A percentile compares a stretch with the other conserved stretches of the same genome.
These are phyloP conservation scores for Clonostachys rhizophaga DNA, from an alignment of 2,329 filamentous ascomycete genomes.

Conservation along the genomic window DNA sequence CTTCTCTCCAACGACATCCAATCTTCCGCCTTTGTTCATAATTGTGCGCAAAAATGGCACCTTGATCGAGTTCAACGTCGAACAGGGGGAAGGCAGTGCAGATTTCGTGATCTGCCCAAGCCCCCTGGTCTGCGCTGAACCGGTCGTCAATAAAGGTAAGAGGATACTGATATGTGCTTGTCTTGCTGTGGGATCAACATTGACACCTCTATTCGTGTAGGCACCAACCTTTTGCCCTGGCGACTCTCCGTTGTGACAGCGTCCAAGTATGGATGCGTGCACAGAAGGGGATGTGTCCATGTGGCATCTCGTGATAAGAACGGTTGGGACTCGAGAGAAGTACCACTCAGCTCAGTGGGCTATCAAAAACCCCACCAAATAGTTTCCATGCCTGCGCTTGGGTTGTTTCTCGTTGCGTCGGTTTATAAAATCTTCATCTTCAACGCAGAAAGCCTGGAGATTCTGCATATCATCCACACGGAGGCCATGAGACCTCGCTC, in stretches of 20 bases:
- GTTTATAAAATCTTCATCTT: constrained; percentile 54
- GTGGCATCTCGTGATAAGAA: constrained; percentile 30
- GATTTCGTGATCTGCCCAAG: constrained; percentile 47
- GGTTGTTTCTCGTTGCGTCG: constrained; percentile 57
- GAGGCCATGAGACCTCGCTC: constrained; percentile 54
- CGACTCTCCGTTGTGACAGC: constrained; percentile 36
- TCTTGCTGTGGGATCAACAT: too few relatives aligned
- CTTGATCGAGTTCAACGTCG: constrained; percentile 51
- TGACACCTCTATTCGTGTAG: not conserved
- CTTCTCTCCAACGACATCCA: constrained; percentile 43
- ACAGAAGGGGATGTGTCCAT: constrained; percentile 36
- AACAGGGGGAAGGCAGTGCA: constrained; percentile 22
- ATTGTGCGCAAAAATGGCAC: constrained; percentile 61
- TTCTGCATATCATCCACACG: constrained; percentile 59
- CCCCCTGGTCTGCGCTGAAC: constrained; percentile 43
- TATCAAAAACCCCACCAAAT: constrained; percentile 47
- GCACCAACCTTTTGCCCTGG: not conserved
- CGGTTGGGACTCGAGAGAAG: constrained; percentile 41
- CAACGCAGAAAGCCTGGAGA: constrained; percentile 31
- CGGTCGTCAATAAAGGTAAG: constrained; percentile 38
- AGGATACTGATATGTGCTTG: not conserved
- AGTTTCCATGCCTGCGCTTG: constrained; percentile 51
- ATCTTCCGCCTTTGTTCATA: constrained; percentile 41
- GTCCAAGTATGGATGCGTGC: constrained; percentile 29
- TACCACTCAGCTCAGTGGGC: constrained; percentile 20